These are phyloP conservation scores for Globisporangium cylindrosporum DNA, from an alignment of 352 stramenopile genomes.

Conservation along the genomic window DNA sequence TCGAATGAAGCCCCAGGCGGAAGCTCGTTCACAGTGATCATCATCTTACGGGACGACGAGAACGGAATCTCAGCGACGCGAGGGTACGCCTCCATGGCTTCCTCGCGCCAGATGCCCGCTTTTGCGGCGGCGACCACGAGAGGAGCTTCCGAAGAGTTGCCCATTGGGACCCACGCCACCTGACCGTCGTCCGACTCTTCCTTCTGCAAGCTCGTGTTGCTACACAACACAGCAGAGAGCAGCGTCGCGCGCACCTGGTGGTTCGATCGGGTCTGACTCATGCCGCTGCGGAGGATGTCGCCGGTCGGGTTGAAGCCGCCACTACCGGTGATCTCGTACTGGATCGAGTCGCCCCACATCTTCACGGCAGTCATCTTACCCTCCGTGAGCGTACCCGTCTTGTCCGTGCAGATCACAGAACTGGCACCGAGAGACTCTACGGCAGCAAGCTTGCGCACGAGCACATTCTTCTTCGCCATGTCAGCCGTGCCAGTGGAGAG, in stretches of 20 bases:
- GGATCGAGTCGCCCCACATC: slow-evolving; percentile 59
- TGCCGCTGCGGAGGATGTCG: slow-evolving; percentile 44
- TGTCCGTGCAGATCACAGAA: slow-evolving; percentile 92
- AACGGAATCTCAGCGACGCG: slow-evolving; percentile 90
- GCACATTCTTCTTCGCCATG: slow-evolving; percentile 82
- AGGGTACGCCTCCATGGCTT: slow-evolving; percentile 45
- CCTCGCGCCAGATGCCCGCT: slow-evolving; percentile 51
- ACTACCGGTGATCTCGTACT: slow-evolving; percentile 49
- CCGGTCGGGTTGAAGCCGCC: slow-evolving; percentile 47
- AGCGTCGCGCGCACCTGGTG: slow-evolving; percentile 43
- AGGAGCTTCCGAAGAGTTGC: slow-evolving; percentile 67
- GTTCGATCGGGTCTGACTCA: slow-evolving; percentile 44
- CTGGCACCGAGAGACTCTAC: slow-evolving; percentile 86
- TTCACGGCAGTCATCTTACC: slow-evolving; percentile 80
- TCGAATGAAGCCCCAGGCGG: slow-evolving; percentile 32
- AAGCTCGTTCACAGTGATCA: slow-evolving; percentile 79
- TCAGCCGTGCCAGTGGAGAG: slow-evolving; percentile 64
- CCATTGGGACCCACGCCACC: slow-evolving; percentile 51
- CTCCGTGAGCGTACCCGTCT: slow-evolving; percentile 92
- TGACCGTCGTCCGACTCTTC: slow-evolving; percentile 39
- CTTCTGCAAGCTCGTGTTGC: slow-evolving; percentile 64
- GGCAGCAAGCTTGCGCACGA: slow-evolving; percentile 81
- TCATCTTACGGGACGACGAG: slow-evolving; percentile 92
- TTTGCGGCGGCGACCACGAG: slow-evolving; percentile 65
- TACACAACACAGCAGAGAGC: slow-evolving; percentile 59